These are phyloP conservation scores for Mesembryanthemum crystallinum DNA, from an alignment of 148 eudicot genomes.

Conservation along the genomic window DNA sequence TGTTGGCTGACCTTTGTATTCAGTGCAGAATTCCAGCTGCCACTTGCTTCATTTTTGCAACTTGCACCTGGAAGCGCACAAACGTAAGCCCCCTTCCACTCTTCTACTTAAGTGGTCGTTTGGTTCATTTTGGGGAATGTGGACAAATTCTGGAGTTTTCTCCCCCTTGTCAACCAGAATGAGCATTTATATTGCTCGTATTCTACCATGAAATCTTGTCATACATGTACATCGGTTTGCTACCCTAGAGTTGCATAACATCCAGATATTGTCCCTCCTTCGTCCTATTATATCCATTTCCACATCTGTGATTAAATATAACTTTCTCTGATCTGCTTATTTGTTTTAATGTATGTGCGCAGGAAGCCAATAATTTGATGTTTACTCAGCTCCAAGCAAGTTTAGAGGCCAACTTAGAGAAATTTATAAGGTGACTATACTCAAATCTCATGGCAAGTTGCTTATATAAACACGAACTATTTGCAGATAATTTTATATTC, in stretches of 20 bases:
- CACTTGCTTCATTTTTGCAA: neutral
- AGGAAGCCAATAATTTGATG: slow-evolving; percentile 23
- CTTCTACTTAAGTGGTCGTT: too few species aligned
- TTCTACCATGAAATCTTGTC: too few species aligned
- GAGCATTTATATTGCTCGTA: too few species aligned
- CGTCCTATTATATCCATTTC: too few species aligned
- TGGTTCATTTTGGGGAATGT: too few species aligned
- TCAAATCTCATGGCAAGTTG: too few species aligned
- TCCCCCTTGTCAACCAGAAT: too few species aligned
- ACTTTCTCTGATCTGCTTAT: neutral
- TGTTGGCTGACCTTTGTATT: slow-evolving; percentile 18
- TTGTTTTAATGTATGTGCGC: neutral
- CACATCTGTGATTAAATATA: too few species aligned
- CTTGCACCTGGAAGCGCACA: slow-evolving; percentile 8
- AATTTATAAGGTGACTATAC: slow-evolving; percentile 5
- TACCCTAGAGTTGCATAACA: too few species aligned
- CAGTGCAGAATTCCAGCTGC: slow-evolving; percentile 17
- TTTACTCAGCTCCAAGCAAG: slow-evolving; percentile 15
- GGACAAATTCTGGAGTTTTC: too few species aligned
- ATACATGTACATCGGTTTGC: too few species aligned
- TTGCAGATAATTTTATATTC: neutral
- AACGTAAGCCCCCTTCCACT: neutral
- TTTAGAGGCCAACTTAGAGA: slow-evolving; percentile 15
- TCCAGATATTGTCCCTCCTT: too few species aligned
- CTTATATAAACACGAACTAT: neutral